Conservation (phyloP, 768 basidiomycete genomes). For the Russula sp. region DNA sequence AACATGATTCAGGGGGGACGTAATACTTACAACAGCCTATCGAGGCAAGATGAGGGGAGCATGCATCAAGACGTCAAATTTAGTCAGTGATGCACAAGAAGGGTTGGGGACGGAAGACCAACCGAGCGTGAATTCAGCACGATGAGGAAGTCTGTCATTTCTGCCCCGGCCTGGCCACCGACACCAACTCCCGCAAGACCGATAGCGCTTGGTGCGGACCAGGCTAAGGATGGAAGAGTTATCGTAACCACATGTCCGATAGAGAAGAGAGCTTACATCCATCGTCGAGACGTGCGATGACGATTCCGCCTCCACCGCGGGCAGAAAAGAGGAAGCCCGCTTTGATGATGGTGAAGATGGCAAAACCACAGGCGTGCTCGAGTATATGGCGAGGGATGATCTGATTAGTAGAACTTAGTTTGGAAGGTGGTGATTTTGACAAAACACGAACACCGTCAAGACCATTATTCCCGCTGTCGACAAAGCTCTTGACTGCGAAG, state of each 20-base stretch:
- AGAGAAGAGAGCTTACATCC: conserved; percentile 53
- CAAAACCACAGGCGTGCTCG: conserved; percentile 66
- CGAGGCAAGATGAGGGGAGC: not conserved
- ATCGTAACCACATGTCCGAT: not conserved
- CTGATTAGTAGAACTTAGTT: conserved; percentile 27
- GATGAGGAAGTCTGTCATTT: conserved; percentile 87
- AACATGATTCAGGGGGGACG: not conserved
- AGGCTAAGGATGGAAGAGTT: conserved; percentile 43
- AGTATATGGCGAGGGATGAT: conserved; percentile 52
- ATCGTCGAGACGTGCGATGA: conserved; percentile 76
- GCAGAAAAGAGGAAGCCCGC: conserved; percentile 63
- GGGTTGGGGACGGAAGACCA: conserved; percentile 28
- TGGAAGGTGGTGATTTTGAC: not conserved
- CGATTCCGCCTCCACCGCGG: conserved; percentile 79
- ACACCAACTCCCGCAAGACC: conserved; percentile 88
- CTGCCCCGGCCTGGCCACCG: conserved; percentile 77
- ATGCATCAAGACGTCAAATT: not conserved
- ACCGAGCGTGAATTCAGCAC: conserved; percentile 81
- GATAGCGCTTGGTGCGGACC: conserved; percentile 94
- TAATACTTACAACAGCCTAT: conserved; percentile 58
- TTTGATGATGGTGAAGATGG: conserved; percentile 87
- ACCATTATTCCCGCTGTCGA: conserved; percentile 73
- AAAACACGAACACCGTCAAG: conserved; percentile 60
- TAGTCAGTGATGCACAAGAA: conserved; percentile 10
- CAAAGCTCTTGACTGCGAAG: conserved; percentile 70